These are phyloP conservation scores for Incumbomyces lentus DNA, from an alignment of 2,329 filamentous ascomycete genomes.

Conservation along the genomic window DNA sequence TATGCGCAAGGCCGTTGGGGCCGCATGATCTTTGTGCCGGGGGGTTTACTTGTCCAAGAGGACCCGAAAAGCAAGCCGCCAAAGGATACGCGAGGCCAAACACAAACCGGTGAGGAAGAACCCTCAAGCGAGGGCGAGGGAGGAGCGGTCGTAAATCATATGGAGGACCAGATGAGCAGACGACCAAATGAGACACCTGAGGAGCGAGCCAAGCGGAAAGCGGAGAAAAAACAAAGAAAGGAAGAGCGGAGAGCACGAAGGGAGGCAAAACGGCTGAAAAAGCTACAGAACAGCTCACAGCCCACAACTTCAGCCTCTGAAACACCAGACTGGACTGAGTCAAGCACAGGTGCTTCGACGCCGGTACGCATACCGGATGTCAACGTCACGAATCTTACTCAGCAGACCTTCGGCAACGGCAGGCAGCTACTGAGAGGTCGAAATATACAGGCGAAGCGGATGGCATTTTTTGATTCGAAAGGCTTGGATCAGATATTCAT, in stretches of 20 bases:
- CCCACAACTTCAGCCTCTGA: not conserved
- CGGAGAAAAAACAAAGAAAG: slow-evolving; percentile 21
- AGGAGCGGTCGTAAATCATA: slow-evolving; percentile 24
- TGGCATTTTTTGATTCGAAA: slow-evolving; percentile 68
- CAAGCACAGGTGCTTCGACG: slow-evolving; percentile 1
- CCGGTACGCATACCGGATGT: slow-evolving; percentile 3
- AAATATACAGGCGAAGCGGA: slow-evolving; percentile 80
- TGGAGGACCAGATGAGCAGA: slow-evolving; percentile 13
- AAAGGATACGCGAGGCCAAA: slow-evolving; percentile 21
- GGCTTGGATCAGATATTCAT: slow-evolving; percentile 60
- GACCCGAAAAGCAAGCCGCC: slow-evolving; percentile 33
- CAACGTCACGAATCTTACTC: not conserved
- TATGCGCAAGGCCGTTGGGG: slow-evolving; percentile 71
- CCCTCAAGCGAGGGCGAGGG: slow-evolving; percentile 25
- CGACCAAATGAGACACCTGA: slow-evolving; percentile 5
- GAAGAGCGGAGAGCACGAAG: slow-evolving; percentile 24
- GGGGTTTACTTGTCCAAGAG: slow-evolving; percentile 60
- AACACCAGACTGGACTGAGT: not conserved
- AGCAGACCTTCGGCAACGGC: slow-evolving; percentile 36
- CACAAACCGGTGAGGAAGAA: slow-evolving; percentile 41
- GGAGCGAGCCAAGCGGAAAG: slow-evolving; percentile 21
- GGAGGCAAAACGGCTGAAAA: slow-evolving; percentile 21
- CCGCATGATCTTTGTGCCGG: slow-evolving; percentile 73
- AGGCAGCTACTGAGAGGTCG: slow-evolving; percentile 67
- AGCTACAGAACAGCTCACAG: slow-evolving; percentile 3